Percentiles rank a stretch among this genome's conserved stretches.
phyloP scores from a whole-genome alignment of 306 rosid genomes.

The Ceratonia siliqua region DNA sequence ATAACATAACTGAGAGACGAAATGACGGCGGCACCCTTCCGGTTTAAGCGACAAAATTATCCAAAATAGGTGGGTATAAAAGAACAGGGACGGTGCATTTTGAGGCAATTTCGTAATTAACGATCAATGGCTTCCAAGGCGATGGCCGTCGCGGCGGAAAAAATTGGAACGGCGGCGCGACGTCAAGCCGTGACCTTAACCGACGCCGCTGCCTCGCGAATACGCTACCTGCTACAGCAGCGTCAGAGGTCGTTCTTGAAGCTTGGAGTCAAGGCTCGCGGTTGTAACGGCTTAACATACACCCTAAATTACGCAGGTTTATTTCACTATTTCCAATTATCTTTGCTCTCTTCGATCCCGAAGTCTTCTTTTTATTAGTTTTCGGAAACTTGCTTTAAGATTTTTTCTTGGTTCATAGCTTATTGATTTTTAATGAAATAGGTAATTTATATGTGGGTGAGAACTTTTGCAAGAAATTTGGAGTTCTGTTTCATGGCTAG shows the following conservation, averaged over 20 bases:
- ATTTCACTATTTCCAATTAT: background rate
- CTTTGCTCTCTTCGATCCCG: background rate
- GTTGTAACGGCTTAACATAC: slow-evolving; percentile 88
- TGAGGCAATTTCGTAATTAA: background rate
- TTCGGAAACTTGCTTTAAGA: background rate
- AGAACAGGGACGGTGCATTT: background rate
- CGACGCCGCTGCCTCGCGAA: slow-evolving; percentile 73
- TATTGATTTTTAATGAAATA: background rate
- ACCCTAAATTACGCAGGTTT: slow-evolving; percentile 89
- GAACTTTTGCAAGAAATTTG: background rate
- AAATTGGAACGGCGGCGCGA: slow-evolving; percentile 49
- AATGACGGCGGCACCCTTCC: background rate
- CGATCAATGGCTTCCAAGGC: slow-evolving; percentile 56
- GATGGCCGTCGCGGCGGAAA: slow-evolving; percentile 46
- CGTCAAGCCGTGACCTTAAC: slow-evolving; percentile 75
- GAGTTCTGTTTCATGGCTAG: background rate
- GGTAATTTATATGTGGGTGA: background rate
- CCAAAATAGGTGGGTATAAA: background rate
- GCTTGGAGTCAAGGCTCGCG: slow-evolving; percentile 96
- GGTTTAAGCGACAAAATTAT: background rate
- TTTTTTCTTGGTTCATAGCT: background rate
- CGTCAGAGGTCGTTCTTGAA: slow-evolving; percentile 76
- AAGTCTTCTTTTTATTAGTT: background rate
- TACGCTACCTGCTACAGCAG: slow-evolving; percentile 62
- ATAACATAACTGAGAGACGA: background rate